Conservation (phyloP, 2,329 filamentous ascomycete species). For the Talaromyces islandicus region DNA sequence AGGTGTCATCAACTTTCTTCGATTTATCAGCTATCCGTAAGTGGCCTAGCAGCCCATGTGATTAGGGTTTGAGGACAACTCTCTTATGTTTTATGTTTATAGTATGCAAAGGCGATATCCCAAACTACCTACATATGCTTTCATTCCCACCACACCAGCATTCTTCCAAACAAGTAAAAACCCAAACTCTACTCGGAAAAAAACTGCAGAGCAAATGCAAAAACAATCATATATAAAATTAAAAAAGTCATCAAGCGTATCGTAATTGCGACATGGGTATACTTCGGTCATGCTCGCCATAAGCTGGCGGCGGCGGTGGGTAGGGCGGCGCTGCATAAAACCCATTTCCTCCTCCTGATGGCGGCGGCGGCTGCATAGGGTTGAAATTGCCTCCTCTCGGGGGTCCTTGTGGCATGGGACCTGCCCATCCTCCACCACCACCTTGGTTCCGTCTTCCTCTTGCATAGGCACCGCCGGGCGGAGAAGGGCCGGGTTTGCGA, state of each 20-base stretch:
- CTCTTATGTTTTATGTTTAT: too few relatives aligned
- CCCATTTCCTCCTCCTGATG: neutral
- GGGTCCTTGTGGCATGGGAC: slow-evolving; percentile 9
- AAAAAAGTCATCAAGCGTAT: slow-evolving; percentile 6
- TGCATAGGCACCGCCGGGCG: neutral
- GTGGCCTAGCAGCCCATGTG: too few relatives aligned
- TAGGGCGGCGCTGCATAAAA: slow-evolving; percentile 7
- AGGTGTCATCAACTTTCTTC: too few relatives aligned
- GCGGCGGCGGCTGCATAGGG: neutral
- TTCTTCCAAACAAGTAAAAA: neutral
- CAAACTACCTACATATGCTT: neutral
- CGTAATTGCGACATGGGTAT: slow-evolving; percentile 3
- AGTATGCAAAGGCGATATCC: too few relatives aligned
- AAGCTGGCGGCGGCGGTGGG: slow-evolving; percentile 1
- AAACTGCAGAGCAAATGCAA: neutral
- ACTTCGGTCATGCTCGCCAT: neutral
- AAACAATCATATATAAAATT: neutral
- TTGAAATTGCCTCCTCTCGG: neutral
- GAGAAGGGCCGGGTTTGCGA: neutral
- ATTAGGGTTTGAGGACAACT: too few relatives aligned
- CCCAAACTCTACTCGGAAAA: neutral
- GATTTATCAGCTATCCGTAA: too few relatives aligned
- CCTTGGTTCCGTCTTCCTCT: neutral
- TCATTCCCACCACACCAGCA: neutral
- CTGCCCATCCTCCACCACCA: slow-evolving; percentile 7